Base-by-base conservation (phyloP, 257 asterid genomes). In the Forsythia viridissima region DNA sequence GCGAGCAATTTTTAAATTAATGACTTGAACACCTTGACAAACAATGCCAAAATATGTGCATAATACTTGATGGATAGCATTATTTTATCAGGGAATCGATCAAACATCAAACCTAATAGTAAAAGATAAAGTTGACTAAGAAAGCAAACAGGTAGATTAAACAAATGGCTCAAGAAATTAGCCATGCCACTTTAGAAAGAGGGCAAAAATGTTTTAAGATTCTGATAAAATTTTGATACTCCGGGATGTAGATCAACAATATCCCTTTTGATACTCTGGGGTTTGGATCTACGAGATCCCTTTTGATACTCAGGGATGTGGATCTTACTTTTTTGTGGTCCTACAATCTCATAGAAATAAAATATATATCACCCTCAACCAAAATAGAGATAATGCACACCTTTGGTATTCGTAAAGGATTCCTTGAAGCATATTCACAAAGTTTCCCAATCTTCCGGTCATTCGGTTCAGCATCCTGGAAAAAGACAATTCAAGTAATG, bases 351-450 rank as follows among this genome's bases (percentile, higher is more conserved):
- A 13, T 42, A 12, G 43, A 41, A 12, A 76, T 21, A 8, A 42
- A 4, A 13, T 18, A 57, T 6, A 41, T 59, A 55, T 12, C 59
- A 20, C 13, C 69, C 69, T 11, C n/a, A 61, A 8, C 16, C 38
- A 37, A 59, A 12, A 74, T 21, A 57, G 24, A 67, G 38, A 41
- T 42, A 11, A 38, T 57, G 41, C 87, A 51, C 76, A 77, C 91
- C 88, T 87, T 87, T 16, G 91, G 91, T 74, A 87, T 76, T 34
- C 91, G 82, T 43, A 87, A 74, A 70, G 89, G 91, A 70, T 87
- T 87, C 75, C 40, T 87, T 15, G 85, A 85, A 61, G 83, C 87
- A 79, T 87, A 87, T 16, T 87, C 91, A 51, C 91, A 85, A 76
- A 87, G 91, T 78, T 85, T 87, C 48, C 74, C 85, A 38, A 87